phyloP scores from a whole-genome alignment of 768 basidiomycete species.

The Phaeotremella skinneri region DNA sequence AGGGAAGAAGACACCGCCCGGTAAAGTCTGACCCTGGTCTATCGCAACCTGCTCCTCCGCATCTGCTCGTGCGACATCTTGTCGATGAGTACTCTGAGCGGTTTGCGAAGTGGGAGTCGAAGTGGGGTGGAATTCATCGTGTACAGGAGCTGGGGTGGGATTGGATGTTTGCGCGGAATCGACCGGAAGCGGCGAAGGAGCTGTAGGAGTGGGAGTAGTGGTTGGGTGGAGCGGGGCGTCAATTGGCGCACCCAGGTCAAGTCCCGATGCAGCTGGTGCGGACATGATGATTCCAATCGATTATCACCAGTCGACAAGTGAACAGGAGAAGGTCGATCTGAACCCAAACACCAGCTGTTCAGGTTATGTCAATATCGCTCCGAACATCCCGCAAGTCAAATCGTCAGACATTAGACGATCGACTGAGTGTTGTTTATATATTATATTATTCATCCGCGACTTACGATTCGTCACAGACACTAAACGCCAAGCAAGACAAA shows the following conservation, averaged over 20 bases:
- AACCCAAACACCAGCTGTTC: too few species aligned
- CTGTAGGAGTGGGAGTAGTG: too few species aligned
- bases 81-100: constrained; percentile 1
- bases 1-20: constrained; percentile 22
- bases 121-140: constrained; percentile 13
- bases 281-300: neutral
- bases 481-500: too few species aligned
- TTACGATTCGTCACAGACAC: too few species aligned
- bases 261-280: neutral
- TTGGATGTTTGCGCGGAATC: neutral
- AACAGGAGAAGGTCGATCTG: too few species aligned
- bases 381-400: too few species aligned
- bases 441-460: too few species aligned
- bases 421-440: too few species aligned
- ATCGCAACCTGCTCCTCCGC: constrained; percentile 7
- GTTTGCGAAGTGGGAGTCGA: neutral
- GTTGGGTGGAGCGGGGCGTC: neutral
- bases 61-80: neutral
- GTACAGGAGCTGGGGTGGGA: constrained; percentile 2
- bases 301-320: neutral
- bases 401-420: too few species aligned
- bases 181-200: neutral
- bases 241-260: neutral
- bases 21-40: constrained; percentile 7
- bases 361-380: neutral